Evolutionary conservation across 2,329 filamentous ascomycete genomes (phyloP).

Genomic region (Xylariaceae sp.): DNA sequence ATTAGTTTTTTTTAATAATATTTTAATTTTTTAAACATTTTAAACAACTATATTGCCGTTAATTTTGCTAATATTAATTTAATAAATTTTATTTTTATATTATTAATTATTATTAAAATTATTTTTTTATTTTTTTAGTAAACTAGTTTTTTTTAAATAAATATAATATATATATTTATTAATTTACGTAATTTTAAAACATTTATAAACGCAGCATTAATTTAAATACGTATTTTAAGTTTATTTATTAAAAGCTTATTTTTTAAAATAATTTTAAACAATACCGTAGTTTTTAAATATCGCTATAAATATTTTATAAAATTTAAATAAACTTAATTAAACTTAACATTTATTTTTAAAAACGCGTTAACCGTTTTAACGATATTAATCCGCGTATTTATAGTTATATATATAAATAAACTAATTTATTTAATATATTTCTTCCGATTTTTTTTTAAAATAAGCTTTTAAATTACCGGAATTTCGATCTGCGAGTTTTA

Average conservation of each 20-base stretch:
- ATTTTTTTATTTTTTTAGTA: no score
- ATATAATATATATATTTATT: not conserved
- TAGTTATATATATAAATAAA: not conserved
- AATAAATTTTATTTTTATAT: no score
- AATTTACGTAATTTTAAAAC: not conserved
- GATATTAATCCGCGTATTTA: not conserved
- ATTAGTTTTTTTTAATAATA: no score
- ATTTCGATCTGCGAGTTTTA: not conserved
- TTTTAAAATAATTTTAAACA: not conserved
- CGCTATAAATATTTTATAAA: not conserved
- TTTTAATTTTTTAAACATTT: no score
- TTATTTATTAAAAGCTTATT: not conserved
- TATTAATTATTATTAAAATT: no score
- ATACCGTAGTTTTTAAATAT: not conserved
- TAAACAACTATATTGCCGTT: no score
- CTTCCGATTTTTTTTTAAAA: not conserved
- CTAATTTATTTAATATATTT: not conserved
- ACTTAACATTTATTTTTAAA: not conserved
- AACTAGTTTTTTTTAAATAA: no score
- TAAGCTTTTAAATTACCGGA: not conserved
- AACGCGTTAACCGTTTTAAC: not conserved
- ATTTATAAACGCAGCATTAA: not conserved
- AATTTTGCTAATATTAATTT: no score
- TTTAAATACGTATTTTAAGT: not conserved
- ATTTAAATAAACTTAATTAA: not conserved